Conservation (phyloP, 2,329 filamentous ascomycete genomes). For the Scleromitrula shiraiana region DNA sequence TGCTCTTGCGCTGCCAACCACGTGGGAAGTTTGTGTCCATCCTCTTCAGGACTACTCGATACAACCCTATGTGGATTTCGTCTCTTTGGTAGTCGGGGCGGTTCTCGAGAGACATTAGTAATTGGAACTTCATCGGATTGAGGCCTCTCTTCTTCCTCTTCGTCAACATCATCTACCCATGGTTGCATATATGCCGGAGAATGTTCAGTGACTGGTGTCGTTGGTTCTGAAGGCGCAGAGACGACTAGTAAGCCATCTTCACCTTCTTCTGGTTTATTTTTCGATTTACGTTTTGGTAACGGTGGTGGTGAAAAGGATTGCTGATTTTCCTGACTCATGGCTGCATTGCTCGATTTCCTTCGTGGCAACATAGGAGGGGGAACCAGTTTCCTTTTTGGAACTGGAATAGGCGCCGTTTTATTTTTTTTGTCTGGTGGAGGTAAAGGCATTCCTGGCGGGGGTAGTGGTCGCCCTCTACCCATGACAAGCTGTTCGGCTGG, state of each 20-base stretch:
- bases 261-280: conserved; percentile 17
- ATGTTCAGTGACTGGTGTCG: conserved; percentile 40
- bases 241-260: conserved; percentile 55
- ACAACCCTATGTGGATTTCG: conserved; percentile 18
- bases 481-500: conserved; percentile 56
- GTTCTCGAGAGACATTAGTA: not conserved
- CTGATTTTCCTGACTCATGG: conserved; percentile 23
- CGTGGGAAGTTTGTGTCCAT: conserved; percentile 24
- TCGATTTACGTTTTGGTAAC: conserved; percentile 34
- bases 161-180: conserved; percentile 31
- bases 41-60: conserved; percentile 28
- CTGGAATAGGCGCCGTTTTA: conserved; percentile 47
- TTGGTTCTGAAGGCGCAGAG: conserved; percentile 54
- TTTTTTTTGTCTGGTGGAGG: conserved; percentile 58
- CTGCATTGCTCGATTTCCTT: conserved; percentile 14
- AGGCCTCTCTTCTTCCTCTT: conserved; percentile 17
- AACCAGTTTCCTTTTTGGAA: conserved; percentile 59
- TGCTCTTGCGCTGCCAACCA: conserved; percentile 31
- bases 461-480: conserved; percentile 73
- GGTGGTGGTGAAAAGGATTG: conserved; percentile 37
- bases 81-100: conserved; percentile 22
- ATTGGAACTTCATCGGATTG: not conserved
- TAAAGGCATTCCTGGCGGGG: conserved; percentile 71
- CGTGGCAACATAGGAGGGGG: conserved; percentile 31
- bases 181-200: conserved; percentile 26